Evolutionary conservation across 2,329 filamentous ascomycete genomes (phyloP).

Genomic region (Aureobasidium sp.): DNA sequence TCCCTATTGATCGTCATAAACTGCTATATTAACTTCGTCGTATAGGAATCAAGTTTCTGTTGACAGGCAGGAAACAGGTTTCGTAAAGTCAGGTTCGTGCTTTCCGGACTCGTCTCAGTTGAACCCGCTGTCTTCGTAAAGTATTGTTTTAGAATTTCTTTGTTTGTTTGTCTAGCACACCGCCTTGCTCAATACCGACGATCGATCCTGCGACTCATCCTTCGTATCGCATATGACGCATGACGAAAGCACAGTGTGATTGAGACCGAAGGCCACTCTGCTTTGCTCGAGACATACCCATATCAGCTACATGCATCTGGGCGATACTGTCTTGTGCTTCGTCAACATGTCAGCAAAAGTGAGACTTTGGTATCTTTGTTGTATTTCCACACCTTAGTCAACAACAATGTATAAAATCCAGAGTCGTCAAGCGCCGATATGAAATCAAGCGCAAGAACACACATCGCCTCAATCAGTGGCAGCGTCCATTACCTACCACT

Average conservation of each 20-base stretch:
- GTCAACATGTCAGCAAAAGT: too few relatives aligned
- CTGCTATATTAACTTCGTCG: background rate
- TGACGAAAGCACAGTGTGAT: background rate
- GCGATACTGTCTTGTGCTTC: too few relatives aligned
- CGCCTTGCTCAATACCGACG: background rate
- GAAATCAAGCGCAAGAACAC: too few relatives aligned
- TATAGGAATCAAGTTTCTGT: background rate
- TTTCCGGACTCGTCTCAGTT: background rate
- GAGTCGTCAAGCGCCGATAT: too few relatives aligned
- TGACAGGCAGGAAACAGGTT: background rate
- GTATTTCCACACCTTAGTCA: too few relatives aligned
- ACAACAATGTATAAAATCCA: too few relatives aligned
- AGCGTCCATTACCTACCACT: too few relatives aligned
- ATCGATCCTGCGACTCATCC: background rate
- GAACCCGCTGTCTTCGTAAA: background rate
- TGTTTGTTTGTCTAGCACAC: background rate
- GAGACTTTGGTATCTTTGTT: too few relatives aligned
- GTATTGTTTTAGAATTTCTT: constrained; percentile 8
- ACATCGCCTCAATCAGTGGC: too few relatives aligned
- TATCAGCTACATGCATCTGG: too few relatives aligned
- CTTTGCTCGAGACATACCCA: background rate
- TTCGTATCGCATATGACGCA: background rate
- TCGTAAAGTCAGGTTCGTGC: background rate
- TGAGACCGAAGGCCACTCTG: background rate
- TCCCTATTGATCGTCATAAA: background rate